Conservation (phyloP, 352 stramenopile genomes). For the Ochromonadaceae sp. region DNA sequence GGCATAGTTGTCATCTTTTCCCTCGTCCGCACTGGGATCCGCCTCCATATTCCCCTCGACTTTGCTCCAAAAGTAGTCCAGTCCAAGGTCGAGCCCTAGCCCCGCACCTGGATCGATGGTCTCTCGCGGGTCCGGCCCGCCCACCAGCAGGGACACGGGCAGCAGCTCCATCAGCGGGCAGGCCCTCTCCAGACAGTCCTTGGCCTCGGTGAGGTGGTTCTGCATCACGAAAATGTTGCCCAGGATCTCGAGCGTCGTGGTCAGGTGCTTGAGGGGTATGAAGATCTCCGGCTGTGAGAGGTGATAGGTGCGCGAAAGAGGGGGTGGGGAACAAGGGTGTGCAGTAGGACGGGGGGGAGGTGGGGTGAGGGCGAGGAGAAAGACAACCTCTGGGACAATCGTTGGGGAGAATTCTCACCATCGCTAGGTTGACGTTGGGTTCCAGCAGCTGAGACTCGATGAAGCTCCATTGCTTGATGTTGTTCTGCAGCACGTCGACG, state of each 20-base stretch:
- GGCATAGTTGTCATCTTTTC: neutral
- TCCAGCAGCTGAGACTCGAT: conserved; percentile 19
- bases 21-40: neutral
- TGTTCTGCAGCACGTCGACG: conserved; percentile 9
- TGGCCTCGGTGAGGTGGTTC: neutral
- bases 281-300: conserved; percentile 16
- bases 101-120: no score
- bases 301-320: neutral
- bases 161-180: conserved; percentile 20
- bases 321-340: no score
- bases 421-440: conserved; percentile 18
- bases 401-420: no score
- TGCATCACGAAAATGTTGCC: conserved; percentile 12
- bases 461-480: conserved; percentile 20
- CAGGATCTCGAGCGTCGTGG: conserved; percentile 13
- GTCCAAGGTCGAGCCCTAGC: no score
- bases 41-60: no score
- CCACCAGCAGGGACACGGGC: neutral
- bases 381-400: no score
- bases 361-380: no score
- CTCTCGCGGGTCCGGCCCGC: neutral
- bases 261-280: conserved; percentile 15
- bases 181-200: conserved; percentile 3
- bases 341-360: no score
- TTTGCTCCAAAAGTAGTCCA: no score